phyloP scores from a whole-genome alignment of 768 basidiomycete species.

The Termitomyces eurrhizus region DNA sequence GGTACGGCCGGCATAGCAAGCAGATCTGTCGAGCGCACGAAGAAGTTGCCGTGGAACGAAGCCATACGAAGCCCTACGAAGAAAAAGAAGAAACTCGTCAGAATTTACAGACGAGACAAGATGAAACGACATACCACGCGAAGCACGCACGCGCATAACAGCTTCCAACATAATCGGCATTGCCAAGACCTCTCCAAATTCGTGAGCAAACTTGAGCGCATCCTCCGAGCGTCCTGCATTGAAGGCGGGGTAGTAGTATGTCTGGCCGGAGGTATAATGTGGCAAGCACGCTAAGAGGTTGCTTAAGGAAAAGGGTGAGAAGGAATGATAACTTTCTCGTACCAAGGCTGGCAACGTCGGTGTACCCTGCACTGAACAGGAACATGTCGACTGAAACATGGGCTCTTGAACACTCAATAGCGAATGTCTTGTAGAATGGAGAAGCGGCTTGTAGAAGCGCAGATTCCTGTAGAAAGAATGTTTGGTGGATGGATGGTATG shows the following conservation, averaged over 20 bases:
- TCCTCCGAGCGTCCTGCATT: conserved; percentile 93
- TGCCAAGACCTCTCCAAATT: conserved; percentile 90
- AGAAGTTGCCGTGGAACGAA: conserved; percentile 98
- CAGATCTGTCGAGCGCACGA: conserved; percentile 94
- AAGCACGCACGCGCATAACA: conserved; percentile 97
- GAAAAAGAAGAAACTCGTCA: conserved; percentile 2
- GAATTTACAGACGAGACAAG: neutral
- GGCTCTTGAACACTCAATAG: conserved; percentile 95
- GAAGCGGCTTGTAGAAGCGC: conserved; percentile 89
- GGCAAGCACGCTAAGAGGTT: conserved; percentile 74
- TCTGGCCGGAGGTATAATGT: conserved; percentile 96
- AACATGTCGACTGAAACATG: conserved; percentile 99
- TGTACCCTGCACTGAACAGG: conserved; percentile 90
- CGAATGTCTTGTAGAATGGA: conserved; percentile 97
- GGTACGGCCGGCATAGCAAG: conserved; percentile 97
- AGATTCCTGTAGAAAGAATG: conserved; percentile 60
- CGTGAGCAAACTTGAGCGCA: conserved; percentile 96
- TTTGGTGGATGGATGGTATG: neutral
- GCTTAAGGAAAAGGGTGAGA: neutral
- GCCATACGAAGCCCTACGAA: conserved; percentile 83
- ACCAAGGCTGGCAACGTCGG: conserved; percentile 94
- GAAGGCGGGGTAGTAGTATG: conserved; percentile 98
- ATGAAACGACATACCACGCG: conserved; percentile 56
- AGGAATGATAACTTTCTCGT: conserved; percentile 16
- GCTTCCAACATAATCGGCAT: conserved; percentile 96